These are phyloP conservation scores for Paecilomyces niveus DNA, from an alignment of 2,329 filamentous ascomycete species.

Conservation along the genomic window DNA sequence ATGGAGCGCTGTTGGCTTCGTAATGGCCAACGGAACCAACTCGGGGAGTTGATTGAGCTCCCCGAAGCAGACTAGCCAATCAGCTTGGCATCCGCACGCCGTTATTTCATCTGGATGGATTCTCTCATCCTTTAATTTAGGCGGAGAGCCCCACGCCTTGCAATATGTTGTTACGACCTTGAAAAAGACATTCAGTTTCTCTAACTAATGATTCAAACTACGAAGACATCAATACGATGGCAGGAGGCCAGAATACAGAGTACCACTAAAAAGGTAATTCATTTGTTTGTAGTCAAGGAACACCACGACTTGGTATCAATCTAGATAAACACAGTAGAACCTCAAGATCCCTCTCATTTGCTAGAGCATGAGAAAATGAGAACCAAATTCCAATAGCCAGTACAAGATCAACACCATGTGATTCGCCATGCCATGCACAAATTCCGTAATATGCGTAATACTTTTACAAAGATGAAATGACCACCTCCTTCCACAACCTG, in stretches of 20 bases:
- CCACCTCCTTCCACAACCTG: not conserved
- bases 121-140: not conserved
- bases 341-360: not conserved
- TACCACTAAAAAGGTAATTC: not conserved
- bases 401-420: not conserved
- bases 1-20: not conserved
- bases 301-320: not conserved
- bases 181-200: not conserved
- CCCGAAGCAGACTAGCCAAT: not conserved
- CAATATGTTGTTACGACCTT: not conserved
- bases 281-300: not conserved
- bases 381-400: not conserved
- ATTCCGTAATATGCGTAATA: not conserved
- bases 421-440: not conserved
- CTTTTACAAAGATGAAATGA: not conserved
- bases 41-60: not conserved
- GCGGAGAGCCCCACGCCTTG: not conserved
- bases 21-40: not conserved
- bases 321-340: not conserved
- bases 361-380: not conserved
- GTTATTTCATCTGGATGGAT: not conserved
- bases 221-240: not conserved
- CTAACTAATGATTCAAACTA: not conserved
- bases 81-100: constrained; percentile 1
- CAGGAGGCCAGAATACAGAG: not conserved